Percentiles rank a stretch among this genome's conserved stretches.
phyloP scores from a whole-genome alignment of 2,329 filamentous ascomycete genomes.

The Penicillium concentricum region DNA sequence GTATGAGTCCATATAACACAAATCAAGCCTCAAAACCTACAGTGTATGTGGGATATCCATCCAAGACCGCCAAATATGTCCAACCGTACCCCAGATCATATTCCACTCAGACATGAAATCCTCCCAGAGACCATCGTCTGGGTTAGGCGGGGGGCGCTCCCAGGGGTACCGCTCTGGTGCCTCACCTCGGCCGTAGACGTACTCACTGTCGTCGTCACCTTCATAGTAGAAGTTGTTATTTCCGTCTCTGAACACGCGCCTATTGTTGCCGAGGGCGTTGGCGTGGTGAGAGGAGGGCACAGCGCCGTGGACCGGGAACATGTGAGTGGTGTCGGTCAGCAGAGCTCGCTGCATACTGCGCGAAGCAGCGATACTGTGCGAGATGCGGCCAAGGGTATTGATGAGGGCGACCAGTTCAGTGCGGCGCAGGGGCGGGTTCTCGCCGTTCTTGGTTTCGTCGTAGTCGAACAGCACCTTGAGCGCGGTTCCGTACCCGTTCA shows the following conservation, averaged over 20 bases:
- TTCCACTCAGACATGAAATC: constrained; percentile 63
- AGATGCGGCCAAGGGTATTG: constrained; percentile 88
- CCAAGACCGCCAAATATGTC: constrained; percentile 71
- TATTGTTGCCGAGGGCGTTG: constrained; percentile 8
- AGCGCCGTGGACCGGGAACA: constrained; percentile 29
- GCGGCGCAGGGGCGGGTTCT: constrained; percentile 71
- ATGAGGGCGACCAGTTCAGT: constrained; percentile 93
- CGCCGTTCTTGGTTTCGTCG: constrained; percentile 63
- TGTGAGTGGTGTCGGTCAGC: constrained; percentile 36
- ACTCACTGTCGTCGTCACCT: constrained; percentile 40
- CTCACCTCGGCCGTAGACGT: constrained; percentile 40
- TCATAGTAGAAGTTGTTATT: constrained; percentile 38
- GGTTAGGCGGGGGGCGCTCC: constrained; percentile 28
- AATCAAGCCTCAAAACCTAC: constrained; percentile 55
- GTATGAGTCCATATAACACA: constrained; percentile 2
- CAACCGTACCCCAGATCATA: constrained; percentile 61
- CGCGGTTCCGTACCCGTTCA: constrained; percentile 88
- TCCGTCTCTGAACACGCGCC: constrained; percentile 33
- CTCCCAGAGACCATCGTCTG: constrained; percentile 53
- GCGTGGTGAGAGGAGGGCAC: constrained; percentile 27
- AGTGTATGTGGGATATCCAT: constrained; percentile 62
- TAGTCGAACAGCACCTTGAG: constrained; percentile 96
- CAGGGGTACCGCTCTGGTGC: constrained; percentile 33
- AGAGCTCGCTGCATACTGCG: constrained; percentile 64
- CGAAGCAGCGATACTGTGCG: constrained; percentile 73